Evolutionary conservation across 352 stramenopile genomes (phyloP), one percentile per base, ranked within the genome.

Genomic region (Phytophthora vignae): DNA sequence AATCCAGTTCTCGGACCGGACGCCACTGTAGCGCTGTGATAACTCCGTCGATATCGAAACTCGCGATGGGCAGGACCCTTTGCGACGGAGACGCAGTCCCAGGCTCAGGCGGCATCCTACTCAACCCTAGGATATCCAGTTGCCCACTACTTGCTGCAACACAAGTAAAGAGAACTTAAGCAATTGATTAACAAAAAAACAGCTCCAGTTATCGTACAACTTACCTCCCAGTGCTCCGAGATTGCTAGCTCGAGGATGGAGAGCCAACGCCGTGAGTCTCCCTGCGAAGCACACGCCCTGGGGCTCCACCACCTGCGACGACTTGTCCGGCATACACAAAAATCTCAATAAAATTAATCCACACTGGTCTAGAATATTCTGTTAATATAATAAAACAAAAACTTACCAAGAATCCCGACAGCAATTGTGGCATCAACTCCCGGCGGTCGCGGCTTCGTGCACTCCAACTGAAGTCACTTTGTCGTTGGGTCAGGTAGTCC

Each of bases 161-260:
- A 52, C 44, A 44, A 57, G 25, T 33, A 0, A 44, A 62, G 59
- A 60, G 31, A 21, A 8, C 38, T n/a, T 44, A 4, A 44, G 12
- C 4, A 44, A 44, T 15, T 9, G 6, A 9, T 8, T n/a, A 44
- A 44, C 12, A 14, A 44, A 42, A 42, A 44, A 44, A n/a, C 5
- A 57, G 10, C 27, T 15, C 14, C 2, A 19, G 22, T 19, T 73
- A n/a, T 15, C 10, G 10, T 44, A 44, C n/a, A 44, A 17, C 69
- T 55, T 59, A 88, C 81, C 73, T 19, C 70, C 71, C 21, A 84
- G 66, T n/a, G 81, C 81, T 10, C 69, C 78, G n/a, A 81, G 55
- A 64, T 76, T 72, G 31, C 49, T 77, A 10, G 52, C 61, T 46
- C 15, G 31, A 22, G 60, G 46, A 62, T 80, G 74, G 14, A 88